phyloP scores from a whole-genome alignment of 2,329 filamentous ascomycete species.

The Colletotrichum echinochloae region DNA sequence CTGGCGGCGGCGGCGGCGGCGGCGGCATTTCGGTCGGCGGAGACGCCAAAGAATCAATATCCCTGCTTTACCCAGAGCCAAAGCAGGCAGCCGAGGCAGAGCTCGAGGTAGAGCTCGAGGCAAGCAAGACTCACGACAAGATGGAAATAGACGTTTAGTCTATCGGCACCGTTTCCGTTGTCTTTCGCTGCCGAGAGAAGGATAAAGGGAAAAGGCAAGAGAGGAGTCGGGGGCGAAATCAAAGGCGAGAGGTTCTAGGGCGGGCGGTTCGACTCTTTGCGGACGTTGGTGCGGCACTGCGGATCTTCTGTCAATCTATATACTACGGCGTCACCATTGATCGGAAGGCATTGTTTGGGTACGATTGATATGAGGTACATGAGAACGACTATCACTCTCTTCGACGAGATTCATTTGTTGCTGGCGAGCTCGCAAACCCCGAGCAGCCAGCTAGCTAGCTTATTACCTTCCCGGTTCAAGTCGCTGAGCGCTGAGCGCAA shows the following conservation, averaged over 20 bases:
- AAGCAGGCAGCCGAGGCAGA: constrained; percentile 31
- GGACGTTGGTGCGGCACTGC: constrained; percentile 24
- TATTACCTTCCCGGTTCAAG: background rate
- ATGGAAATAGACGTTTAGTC: constrained; percentile 35
- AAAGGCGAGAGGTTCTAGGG: background rate
- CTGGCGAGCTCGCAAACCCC: constrained; percentile 13
- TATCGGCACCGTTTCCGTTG: background rate
- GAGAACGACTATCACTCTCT: constrained; percentile 31
- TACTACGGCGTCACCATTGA: constrained; percentile 29
- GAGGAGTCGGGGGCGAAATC: background rate
- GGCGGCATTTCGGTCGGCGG: constrained; percentile 21
- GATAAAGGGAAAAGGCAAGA: background rate
- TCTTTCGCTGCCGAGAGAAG: background rate
- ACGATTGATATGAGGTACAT: constrained; percentile 41
- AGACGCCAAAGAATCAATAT: constrained; percentile 42
- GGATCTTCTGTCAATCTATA: constrained; percentile 32
- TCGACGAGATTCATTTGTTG: constrained; percentile 26
- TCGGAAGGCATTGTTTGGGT: constrained; percentile 26
- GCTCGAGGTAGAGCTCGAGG: background rate
- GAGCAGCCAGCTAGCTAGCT: background rate
- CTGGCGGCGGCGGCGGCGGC: constrained; percentile 24
- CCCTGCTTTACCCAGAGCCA: constrained; percentile 37
- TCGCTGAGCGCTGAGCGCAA: background rate
- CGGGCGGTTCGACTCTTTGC: constrained; percentile 6
- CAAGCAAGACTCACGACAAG: constrained; percentile 3